These are phyloP conservation scores for Colletotrichum spinosum DNA, from an alignment of 2,329 filamentous ascomycete species.

Conservation along the genomic window DNA sequence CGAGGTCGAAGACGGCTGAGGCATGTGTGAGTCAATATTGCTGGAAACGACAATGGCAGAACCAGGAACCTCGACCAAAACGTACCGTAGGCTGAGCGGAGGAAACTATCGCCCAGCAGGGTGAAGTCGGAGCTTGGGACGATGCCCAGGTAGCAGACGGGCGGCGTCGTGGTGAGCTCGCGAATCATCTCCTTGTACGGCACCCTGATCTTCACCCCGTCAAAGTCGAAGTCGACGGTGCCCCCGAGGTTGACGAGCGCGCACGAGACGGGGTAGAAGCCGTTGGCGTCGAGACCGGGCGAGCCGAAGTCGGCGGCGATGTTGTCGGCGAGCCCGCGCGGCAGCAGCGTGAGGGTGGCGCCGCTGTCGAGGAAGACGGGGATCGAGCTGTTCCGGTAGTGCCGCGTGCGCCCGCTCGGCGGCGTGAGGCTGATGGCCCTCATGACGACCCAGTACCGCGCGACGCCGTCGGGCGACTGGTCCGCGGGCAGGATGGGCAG, in stretches of 20 bases:
- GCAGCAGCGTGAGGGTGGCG: conserved; percentile 75
- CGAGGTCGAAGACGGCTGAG: conserved; percentile 63
- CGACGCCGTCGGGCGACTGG: conserved; percentile 65
- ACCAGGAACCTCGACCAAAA: not conserved
- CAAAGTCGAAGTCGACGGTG: conserved; percentile 62
- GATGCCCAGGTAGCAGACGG: conserved; percentile 62
- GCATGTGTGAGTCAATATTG: too few species aligned
- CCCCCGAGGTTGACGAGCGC: conserved; percentile 52
- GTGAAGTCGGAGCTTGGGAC: conserved; percentile 58
- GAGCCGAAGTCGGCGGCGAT: conserved; percentile 64
- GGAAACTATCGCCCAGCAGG: conserved; percentile 69
- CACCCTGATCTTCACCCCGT: conserved; percentile 59
- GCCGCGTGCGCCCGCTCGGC: conserved; percentile 47
- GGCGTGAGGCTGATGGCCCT: conserved; percentile 55
- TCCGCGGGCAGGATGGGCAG: conserved; percentile 70
- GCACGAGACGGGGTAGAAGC: conserved; percentile 62
- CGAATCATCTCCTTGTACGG: conserved; percentile 63
- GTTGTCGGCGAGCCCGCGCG: conserved; percentile 62
- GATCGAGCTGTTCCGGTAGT: conserved; percentile 48
- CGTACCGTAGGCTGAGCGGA: conserved; percentile 65
- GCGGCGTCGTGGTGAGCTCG: conserved; percentile 43
- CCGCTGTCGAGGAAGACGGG: conserved; percentile 79
- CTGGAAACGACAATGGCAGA: too few species aligned
- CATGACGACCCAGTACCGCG: conserved; percentile 65
- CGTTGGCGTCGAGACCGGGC: conserved; percentile 49